Base-by-base conservation (phyloP, 2,329 filamentous ascomycete species). In the Pezicula radicicola region DNA sequence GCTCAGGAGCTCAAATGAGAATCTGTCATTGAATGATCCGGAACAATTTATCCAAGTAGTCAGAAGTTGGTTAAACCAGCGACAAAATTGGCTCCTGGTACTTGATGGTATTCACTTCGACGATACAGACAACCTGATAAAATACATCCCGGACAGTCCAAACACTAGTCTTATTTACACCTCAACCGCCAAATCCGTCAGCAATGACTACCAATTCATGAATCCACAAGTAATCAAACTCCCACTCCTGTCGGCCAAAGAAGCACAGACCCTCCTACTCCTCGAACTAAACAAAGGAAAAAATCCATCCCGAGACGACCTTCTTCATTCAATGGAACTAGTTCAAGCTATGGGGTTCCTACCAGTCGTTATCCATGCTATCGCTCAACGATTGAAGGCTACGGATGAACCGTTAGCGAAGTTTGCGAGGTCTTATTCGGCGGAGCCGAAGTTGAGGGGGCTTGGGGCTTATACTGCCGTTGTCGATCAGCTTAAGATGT, bases 121-220 rank as follows among this genome's bases (percentile, higher is more conserved):
- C 46, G 72, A 75, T 6, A 75, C 81, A 3, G 75, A 75, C 2
- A 75, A 75, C 18, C 69, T 88, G 21, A 71, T 75, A 45, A 70
- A 77, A 36, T 87, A 85, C 55, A 80, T 89, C n/a, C 86, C 86
- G 0, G 84, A 85, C 58, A 77, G 76, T 27, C 76, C 72, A 54
- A 77, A 81, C 50, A 85, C 82, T 13, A 83, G 80, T 59, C 76
- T 89, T 45, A 85, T 89, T 25, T 87, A 85, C 60, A 88, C 85
- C 0, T 87, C 84, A 0, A 80, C 86, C 0, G 83, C 87, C 57
- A 75, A 75, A 37, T 80, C 80, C 4, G 71, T 75, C 13, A 71
- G 70, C 47, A 82, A 76, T 65, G 80, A 74, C 64, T 79, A 75
- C 66, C 78, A 70, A 53, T 87, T 72, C 69, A 82, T 76, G 73